These are phyloP conservation scores for Colletotrichum musae DNA, from an alignment of 2,329 filamentous ascomycete species.

Conservation along the genomic window DNA sequence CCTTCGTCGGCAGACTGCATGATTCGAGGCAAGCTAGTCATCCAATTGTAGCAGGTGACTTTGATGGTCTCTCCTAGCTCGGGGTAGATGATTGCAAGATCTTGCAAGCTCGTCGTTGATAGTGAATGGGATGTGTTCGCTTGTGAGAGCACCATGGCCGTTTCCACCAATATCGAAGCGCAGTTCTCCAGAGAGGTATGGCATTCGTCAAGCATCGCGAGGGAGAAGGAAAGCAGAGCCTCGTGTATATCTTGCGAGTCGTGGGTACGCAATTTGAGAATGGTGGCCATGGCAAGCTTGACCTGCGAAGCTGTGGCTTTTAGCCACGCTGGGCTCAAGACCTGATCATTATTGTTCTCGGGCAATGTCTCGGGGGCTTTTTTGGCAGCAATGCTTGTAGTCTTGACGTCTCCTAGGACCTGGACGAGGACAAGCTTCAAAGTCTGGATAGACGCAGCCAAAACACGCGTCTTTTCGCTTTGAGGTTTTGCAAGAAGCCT, in stretches of 20 bases:
- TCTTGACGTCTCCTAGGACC: conserved; percentile 72
- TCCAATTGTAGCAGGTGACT: conserved; percentile 83
- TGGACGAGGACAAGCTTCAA: conserved; percentile 68
- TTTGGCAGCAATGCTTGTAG: conserved; percentile 60
- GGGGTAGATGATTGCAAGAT: conserved; percentile 74
- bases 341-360: conserved; percentile 52
- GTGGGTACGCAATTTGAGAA: conserved; percentile 82
- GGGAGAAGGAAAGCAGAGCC: conserved; percentile 79
- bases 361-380: conserved; percentile 18
- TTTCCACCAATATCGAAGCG: conserved; percentile 82
- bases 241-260: conserved; percentile 77
- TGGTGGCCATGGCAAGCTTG: conserved; percentile 83
- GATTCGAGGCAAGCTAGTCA: conserved; percentile 82
- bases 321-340: conserved; percentile 75
- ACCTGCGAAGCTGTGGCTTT: conserved; percentile 85
- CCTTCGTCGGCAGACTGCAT: conserved; percentile 89
- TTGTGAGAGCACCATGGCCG: conserved; percentile 78
- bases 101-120: conserved; percentile 67
- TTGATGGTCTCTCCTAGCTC: conserved; percentile 76
- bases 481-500: conserved; percentile 80
- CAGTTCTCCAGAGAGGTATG: conserved; percentile 79
- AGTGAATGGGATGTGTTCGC: conserved; percentile 58
- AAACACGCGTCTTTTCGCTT: conserved; percentile 68
- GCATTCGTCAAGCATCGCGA: conserved; percentile 84
- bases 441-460: conserved; percentile 73